Base-by-base conservation (phyloP, 169 alveolate genomes). In the Eimeria necatrix region DNA sequence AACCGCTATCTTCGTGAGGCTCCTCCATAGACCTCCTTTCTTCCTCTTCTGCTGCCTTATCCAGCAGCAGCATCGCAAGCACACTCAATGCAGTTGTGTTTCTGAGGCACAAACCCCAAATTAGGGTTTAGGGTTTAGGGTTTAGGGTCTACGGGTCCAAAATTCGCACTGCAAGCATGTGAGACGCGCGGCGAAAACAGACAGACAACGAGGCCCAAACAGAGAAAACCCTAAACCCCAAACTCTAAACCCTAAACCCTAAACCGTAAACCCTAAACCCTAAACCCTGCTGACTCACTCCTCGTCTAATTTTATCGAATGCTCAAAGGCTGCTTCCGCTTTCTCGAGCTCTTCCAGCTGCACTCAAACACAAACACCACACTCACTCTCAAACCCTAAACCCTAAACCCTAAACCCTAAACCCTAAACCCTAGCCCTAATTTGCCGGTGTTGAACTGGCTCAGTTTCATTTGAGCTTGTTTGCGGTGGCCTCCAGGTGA, bases 261-360 rank as follows among this genome's bases (percentile, higher is more conserved):
- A 56, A 56, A 56, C 64, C 64, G 20, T 56, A 56, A 32, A n/a
- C n/a, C n/a, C n/a, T n/a, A n/a, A n/a, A n/a, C n/a, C n/a, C n/a
- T n/a, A n/a, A n/a, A n/a, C n/a, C n/a, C n/a, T n/a, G n/a, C 20
- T 46, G 16, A 8, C 53, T 8, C 56, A 59, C 92, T 46, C 59
- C 18, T 86, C 93, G 68, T 86, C 49, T 41, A 60, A 49, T 22
- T 68, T 86, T 49, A 86, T 32, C 4, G 93, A 71, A 32, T 86
- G 93, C 84, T 86, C 93, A 26, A 86, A 86, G 4, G 93, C 64
- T 18, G 93, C 93, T 59, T 49, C 49, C 52, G 93, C 93, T n/a
- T 86, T 74, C 53, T 86, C 64, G 71, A 64, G 68, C 12, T 71
- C 93, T 8, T 46, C 81, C 84, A 86, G 51, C 92, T 84, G 92